Evolutionary conservation across 306 rosid species (phyloP), one percentile per base, ranked within the genome.

Genomic region (Abrus pulchellus): DNA sequence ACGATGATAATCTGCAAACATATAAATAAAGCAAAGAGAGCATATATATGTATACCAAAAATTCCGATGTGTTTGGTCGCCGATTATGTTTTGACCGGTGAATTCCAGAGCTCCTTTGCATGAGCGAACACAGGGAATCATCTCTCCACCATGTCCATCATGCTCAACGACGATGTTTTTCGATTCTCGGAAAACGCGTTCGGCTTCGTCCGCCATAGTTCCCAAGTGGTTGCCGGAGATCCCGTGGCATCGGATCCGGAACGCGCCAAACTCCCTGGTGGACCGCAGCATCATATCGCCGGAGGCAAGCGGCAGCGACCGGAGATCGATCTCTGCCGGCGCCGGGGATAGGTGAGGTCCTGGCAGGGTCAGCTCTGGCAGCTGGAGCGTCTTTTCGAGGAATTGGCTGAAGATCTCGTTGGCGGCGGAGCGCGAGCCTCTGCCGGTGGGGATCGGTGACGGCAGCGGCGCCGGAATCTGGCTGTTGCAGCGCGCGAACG

Each of bases 401-500:
- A 77, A 93, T 5, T 81, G 62, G 45, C 76, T 78, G 83, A 93
- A 88, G 81, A 74, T 61, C 3, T 90, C 89, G 52, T 87, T 83
- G 36, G 91, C 87, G 1, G 98, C 94, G 5, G 92, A 89, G 7
- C 97, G 94, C 0, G 90, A 76, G 5, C 99, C 99, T 67, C 75
- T 86, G 0, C 50, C 97, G 0, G 94, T 94, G 0, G 97, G 97
- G 68, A 95, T 89, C 44, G 98, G 97, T 1, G 97, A 90, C 0
- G 97, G 99, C 2, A 91, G 88, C 7, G 92, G 93, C 28, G 72
- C 84, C 55, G 76, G 71, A 3, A 77, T 36, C 53, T 53, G 76
- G 77, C 81, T 82, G 8, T 63, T 55, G 64, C 76, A 81, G 20
- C 86, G 87, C 64, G 67, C 6, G 60, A 72, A 9, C 71, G 90